Base-by-base conservation (phyloP, 768 basidiomycete genomes). In the Leccinum sublutescens region DNA sequence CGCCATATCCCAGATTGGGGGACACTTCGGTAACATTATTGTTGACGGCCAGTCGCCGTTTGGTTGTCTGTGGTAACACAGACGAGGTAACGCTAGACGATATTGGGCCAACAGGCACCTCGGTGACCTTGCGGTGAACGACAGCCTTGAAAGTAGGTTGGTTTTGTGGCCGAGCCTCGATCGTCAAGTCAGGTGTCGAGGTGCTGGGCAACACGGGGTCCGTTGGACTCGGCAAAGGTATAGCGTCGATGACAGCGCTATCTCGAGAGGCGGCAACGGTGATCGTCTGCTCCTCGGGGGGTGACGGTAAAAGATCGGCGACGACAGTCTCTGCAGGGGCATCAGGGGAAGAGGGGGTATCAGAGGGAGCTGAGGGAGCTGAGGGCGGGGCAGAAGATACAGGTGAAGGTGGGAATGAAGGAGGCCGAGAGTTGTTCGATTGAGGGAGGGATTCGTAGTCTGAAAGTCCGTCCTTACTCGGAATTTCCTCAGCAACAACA, bases 41-140 rank as follows among this genome's bases (percentile, higher is more conserved):
- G 8, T 8, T 54, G 56, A 68, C 64, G 23, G 69, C 67, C 17
- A 72, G 72, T 29, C 70, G 72, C 57, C 75, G 75, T 40, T 52
- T 63, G 27, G 29, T 34, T 8, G 63, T 15, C 52, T 72, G 74
- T 29, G 76, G 74, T 9, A 73, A 68, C 49, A 64, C 64, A 11
- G 65, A 52, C 9, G 64, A 58, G 8, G 60, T 60, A 33, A 68
- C 71, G 58, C 0, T 50, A 50, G 55, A 55, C 5, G 60, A 27
- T 23, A 56, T 33, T 1, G 76, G 56, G 10, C 67, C 19, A 29
- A 65, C 56, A 19, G 68, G 50, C 2, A 59, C 50, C 54, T 84
- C 83, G 4, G 77, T 74, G 27, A 82, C 76, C 64, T 82, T 85
- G 59, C 77, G 71, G 62, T 86, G 85, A 43, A 87, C 85, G 15